Evolutionary conservation across 2,329 filamentous ascomycete genomes (phyloP).

Genomic region (Magnaporthiopsis rhizophila): DNA sequence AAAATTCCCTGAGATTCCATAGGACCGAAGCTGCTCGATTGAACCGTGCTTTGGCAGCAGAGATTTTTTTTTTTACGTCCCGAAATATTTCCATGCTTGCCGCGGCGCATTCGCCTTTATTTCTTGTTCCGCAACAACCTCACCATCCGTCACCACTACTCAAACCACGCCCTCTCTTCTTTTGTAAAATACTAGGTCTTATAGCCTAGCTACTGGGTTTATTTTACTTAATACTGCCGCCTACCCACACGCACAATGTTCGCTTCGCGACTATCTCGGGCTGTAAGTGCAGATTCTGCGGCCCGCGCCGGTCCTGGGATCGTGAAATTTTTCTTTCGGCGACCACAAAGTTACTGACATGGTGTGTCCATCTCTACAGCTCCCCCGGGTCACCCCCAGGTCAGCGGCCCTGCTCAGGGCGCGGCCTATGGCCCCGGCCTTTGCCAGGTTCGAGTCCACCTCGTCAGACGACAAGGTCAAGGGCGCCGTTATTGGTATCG

Average conservation of each 20-base stretch:
- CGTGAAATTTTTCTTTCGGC: slow-evolving; percentile 11
- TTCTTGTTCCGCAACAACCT: slow-evolving; percentile 16
- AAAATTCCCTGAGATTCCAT: slow-evolving; percentile 9
- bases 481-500: slow-evolving; percentile 95
- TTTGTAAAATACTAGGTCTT: slow-evolving; percentile 25
- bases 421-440: slow-evolving; percentile 63
- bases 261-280: slow-evolving; percentile 63
- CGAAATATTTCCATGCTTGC: neutral
- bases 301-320: slow-evolving; percentile 5
- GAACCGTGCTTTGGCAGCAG: slow-evolving; percentile 5
- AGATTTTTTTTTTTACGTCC: slow-evolving; percentile 4
- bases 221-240: neutral
- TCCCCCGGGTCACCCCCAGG: slow-evolving; percentile 70
- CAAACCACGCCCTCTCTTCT: slow-evolving; percentile 11
- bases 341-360: slow-evolving; percentile 15
- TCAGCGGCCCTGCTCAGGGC: slow-evolving; percentile 54
- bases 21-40: slow-evolving; percentile 2
- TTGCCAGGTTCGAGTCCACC: slow-evolving; percentile 71
- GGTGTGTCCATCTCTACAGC: slow-evolving; percentile 34
- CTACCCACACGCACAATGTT: slow-evolving; percentile 50
- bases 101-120: slow-evolving; percentile 11
- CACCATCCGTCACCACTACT: slow-evolving; percentile 8
- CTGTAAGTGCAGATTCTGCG: slow-evolving; percentile 60
- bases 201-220: slow-evolving; percentile 22
- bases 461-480: slow-evolving; percentile 70